A percentile compares a stretch with the other conserved stretches of the same genome.
Conservation (phyloP, 768 basidiomycete genomes). For the Trametes elegans region DNA sequence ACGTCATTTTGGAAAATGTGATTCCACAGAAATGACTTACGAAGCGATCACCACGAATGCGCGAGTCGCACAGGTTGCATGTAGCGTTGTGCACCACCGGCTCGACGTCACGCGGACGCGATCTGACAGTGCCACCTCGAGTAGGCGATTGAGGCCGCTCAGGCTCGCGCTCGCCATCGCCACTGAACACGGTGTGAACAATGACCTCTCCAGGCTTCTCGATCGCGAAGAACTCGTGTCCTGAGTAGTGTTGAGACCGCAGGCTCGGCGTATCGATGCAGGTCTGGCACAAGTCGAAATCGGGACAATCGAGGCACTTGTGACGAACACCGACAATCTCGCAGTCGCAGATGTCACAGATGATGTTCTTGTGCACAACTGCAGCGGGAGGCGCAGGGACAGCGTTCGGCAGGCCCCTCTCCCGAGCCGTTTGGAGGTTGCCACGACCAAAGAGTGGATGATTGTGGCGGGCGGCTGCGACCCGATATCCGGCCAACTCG, state of each 20-base stretch:
- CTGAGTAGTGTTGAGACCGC: conserved; percentile 35
- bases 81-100: conserved; percentile 56
- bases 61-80: conserved; percentile 77
- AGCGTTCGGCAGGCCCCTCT: not conserved
- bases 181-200: conserved; percentile 58
- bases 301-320: conserved; percentile 77
- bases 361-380: conserved; percentile 49
- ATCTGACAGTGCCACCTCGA: not conserved
- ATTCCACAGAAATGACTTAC: conserved; percentile 41
- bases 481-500: not conserved
- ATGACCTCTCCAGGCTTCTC: conserved; percentile 60
- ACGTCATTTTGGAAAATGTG: not conserved
- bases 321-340: conserved; percentile 65
- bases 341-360: conserved; percentile 63
- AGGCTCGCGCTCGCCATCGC: conserved; percentile 34
- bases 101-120: not conserved
- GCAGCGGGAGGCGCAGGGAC: not conserved
- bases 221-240: conserved; percentile 73
- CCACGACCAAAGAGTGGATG: conserved; percentile 2
- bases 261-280: conserved; percentile 17
- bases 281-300: conserved; percentile 26
- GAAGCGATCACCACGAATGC: conserved; percentile 69
- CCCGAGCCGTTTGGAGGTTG: not conserved
- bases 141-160: not conserved
- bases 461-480: conserved; percentile 1